Base-by-base conservation (phyloP, 306 rosid species). In the Acacia confusa region DNA sequence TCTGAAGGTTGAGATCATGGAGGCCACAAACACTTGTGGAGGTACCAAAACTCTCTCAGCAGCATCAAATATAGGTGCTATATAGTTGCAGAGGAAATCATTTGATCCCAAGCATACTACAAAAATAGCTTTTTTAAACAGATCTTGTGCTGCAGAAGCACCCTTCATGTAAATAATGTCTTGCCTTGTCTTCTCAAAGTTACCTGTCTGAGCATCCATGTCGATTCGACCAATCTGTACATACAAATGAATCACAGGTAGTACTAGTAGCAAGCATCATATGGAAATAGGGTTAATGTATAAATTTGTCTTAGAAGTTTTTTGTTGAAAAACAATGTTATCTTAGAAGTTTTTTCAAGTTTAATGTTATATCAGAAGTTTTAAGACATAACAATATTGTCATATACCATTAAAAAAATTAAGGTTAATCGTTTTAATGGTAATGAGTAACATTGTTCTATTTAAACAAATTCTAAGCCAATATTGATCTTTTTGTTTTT, bases 51-150 rank as follows among this genome's bases (percentile, higher is more conserved):
- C 38, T 60, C 83, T 85, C 66, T 85, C 75, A 76, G 70, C 53
- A 10, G 15, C 0, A 10, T 1, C 4, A 1, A 16, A n/a, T 4
- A 11, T 43, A 8, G 19, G 92, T 68, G 82, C 50, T 75, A 90
- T 74, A 82, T 91, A 93, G 85, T 90, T 91, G 69, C 89, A 86
- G 44, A 93, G 80, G 79, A 90, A 89, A 80, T 90, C 94, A 11
- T 91, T 91, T 11, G 94, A 89, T 78, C 97, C 98, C 12, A 91
- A 79, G 55, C 80, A 69, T 32, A 89, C 68, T 1, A 84, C 71
- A 81, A 87, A 91, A 22, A 93, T 63, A 24, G 98, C 83, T 8
- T 9, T 67, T 43, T 60, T 77, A 11, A 90, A 7, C 71, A 86
- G 84, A 38, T 86, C 52, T 13, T 44, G 40, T 36, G 40, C 40